Base-by-base conservation (phyloP, 345 rosid genomes). In the Citrus cavaleriei region DNA sequence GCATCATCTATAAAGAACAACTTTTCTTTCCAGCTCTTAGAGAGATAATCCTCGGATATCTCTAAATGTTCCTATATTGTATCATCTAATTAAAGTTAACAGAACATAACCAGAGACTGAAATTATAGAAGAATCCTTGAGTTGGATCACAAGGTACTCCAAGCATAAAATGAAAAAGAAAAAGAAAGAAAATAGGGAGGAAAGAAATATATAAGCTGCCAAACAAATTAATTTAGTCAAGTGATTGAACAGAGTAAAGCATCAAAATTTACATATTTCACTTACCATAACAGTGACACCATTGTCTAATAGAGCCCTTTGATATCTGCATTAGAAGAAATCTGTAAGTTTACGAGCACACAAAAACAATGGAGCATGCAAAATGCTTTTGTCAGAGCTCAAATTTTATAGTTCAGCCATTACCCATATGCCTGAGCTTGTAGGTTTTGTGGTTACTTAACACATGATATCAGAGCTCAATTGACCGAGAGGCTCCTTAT, bases 261-360 rank as follows among this genome's bases (percentile, higher is more conserved):
- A 64, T 21, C 9, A 42, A 49, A 72, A 64, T 37, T 34, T 49
- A 49, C n/a, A 63, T 22, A n/a, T 66, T 60, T 3, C 37, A 81
- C 91, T 87, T 82, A 93, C 99, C 81, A 89, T 89, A 83, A 93
- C 80, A 46, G 86, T 91, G 81, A 91, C 84, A 81, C 91, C 95
- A 80, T 92, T 95, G 78, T 93, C 98, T 79, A 95, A 84, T 70
- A 93, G 72, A 80, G 96, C 99, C 83, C 77, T 91, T 86, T 89
- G 90, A 81, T 91, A 92, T 88, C 99, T 95, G 90, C 88, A 86
- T 61, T 51, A 22, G 64, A 72, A 9, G n/a, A 73, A 54, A 69
- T 28, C 27, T 22, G 28, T 63, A 9, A 37, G 71, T 62, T 46
- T 67, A 55, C 66, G 46, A 65, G n/a, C 54, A 59, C 21, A 54